Base-by-base conservation (phyloP, 176 grass and related monocot genomes). In the Avena insularis region DNA sequence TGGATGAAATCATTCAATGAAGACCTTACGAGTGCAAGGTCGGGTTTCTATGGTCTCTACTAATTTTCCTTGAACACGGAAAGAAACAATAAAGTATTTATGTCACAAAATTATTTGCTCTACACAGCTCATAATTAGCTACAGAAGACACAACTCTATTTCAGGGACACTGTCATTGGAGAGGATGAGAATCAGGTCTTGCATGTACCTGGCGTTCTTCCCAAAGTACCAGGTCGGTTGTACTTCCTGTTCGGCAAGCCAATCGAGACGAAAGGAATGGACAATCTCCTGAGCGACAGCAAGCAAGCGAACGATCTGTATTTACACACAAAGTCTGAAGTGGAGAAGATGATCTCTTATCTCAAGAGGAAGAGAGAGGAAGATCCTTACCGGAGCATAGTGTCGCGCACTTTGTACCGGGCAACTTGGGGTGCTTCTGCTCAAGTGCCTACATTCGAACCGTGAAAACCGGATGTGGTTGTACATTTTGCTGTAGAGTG, bases 231-330 rank as follows among this genome's bases (percentile, higher is more conserved):
- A 48, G 96, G 96, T 31, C 92, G 93, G 20, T 83, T 98, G 31
- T 98, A 98, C 79, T 96, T 85, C 64, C 80, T 90, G 6, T 98
- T 98, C 20, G 96, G 96, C 5, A 88, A 90, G 80, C 93, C 93
- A 3, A 90, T 94, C 23, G 87, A 96, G 82, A 83, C 84, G 58
- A 87, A 61, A 77, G 90, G 92, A 60, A 85, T 88, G 83, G 51
- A 78, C 21, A 90, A 84, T 81, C 51, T 98, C 43, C 45, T 95
- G 35, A 85, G 88, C 6, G 89, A 98, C 58, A 96, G 61, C 65
- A 82, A 87, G 53, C 90, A 79, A 1, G 87, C 89, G 57, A 93
- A 88, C 27, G 49, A 69, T 3, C 6, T 94, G 17, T 98, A 98
- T 76, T 12, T 81, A 19, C 71, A 54, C 12, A 88, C 90, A 23